phyloP scores from a whole-genome alignment of 2,329 filamentous ascomycete species.

The Raffaelea deltoideospora region DNA sequence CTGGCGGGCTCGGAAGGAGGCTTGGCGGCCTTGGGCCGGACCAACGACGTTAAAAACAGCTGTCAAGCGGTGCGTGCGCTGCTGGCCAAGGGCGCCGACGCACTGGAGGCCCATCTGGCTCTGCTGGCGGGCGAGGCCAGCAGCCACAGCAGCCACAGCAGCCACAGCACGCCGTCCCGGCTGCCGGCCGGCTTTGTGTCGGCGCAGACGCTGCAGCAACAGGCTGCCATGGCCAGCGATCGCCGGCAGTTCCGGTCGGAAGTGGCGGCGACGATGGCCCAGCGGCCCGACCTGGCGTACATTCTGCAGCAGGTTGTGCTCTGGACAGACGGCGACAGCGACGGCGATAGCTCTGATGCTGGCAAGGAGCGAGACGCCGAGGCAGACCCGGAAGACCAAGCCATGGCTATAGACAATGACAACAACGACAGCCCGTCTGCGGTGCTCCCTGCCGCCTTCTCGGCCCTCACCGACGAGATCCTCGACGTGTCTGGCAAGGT shows the following conservation, averaged over 20 bases:
- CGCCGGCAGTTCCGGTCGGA: slow-evolving; percentile 22
- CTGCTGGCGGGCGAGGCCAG: slow-evolving; percentile 21
- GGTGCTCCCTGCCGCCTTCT: too few relatives aligned
- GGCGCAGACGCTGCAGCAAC: slow-evolving; percentile 17
- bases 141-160: slow-evolving; percentile 20
- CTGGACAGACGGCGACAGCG: slow-evolving; percentile 50
- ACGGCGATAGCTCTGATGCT: too few relatives aligned
- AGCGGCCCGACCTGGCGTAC: slow-evolving; percentile 46
- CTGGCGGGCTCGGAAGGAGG: slow-evolving; percentile 41
- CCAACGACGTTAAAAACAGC: too few relatives aligned
- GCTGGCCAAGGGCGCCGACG: slow-evolving; percentile 30
- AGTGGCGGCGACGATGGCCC: slow-evolving; percentile 26
- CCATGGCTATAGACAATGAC: too few relatives aligned
- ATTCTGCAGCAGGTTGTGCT: slow-evolving; percentile 48
- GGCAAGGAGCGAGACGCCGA: too few relatives aligned
- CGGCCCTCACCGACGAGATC: slow-evolving; percentile 40
- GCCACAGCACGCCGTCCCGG: slow-evolving; percentile 25
- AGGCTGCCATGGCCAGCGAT: slow-evolving; percentile 19
- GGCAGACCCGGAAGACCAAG: too few relatives aligned
- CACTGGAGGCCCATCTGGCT: slow-evolving; percentile 10
- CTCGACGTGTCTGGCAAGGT: slow-evolving; percentile 57
- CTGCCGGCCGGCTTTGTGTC: slow-evolving; percentile 38
- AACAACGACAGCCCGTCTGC: too few relatives aligned
- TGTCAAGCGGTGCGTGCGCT: slow-evolving; percentile 27
- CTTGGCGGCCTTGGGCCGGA: too few relatives aligned